phyloP scores from a whole-genome alignment of 139 green algal species.

The Pleodorina starrii region DNA sequence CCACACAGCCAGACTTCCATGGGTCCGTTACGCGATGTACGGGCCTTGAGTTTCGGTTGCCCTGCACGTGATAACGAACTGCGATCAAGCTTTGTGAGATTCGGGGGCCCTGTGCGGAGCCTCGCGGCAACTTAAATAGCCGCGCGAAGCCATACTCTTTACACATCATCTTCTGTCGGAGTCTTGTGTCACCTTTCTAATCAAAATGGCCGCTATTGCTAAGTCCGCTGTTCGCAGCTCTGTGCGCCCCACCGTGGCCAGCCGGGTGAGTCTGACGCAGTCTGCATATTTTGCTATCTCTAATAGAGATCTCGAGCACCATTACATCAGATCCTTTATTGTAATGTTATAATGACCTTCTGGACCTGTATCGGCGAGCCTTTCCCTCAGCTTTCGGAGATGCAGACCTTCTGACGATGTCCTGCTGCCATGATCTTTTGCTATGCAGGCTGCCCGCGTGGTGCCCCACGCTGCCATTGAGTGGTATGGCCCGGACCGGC shows the following conservation, averaged over 20 bases:
- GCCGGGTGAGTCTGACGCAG: conserved; percentile 34
- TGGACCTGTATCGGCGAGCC: no score
- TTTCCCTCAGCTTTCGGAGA: not conserved
- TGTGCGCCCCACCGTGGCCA: conserved; percentile 47
- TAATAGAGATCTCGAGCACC: no score
- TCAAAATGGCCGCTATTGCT: conserved; percentile 35
- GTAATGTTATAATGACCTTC: not conserved
- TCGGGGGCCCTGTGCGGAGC: no score
- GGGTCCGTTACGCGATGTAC: no score
- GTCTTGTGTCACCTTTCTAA: conserved; percentile 1
- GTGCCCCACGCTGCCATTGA: conserved; percentile 79
- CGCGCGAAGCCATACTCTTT: no score
- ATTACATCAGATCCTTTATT: not conserved
- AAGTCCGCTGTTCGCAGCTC: conserved; percentile 47
- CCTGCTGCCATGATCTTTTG: not conserved
- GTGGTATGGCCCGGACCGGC: conserved; percentile 88
- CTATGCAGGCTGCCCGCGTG: conserved; percentile 61
- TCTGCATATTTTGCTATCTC: not conserved
- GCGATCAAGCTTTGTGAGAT: no score
- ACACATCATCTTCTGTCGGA: not conserved
- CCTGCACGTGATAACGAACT: no score
- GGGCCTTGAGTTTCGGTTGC: no score
- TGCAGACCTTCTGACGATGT: not conserved
- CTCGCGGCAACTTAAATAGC: no score
- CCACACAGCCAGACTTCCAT: no score